phyloP scores from a whole-genome alignment of 106 monocot species.

The Amphibolis antarctica region DNA sequence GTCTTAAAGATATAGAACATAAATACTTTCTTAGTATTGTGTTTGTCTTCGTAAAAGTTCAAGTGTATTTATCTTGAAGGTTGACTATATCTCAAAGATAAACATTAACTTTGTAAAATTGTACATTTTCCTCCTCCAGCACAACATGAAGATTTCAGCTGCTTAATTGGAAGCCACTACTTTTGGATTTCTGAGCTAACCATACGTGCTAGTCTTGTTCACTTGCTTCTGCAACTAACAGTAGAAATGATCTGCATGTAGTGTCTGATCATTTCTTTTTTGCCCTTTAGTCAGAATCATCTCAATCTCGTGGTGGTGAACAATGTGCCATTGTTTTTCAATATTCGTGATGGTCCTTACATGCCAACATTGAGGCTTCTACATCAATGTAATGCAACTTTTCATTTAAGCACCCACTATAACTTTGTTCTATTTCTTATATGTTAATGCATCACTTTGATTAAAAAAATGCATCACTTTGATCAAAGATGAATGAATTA shows the following conservation, averaged over 20 bases:
- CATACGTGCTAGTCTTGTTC: not conserved
- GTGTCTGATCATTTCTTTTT: constrained; percentile 1
- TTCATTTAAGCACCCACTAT: not conserved
- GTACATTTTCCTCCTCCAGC: no score
- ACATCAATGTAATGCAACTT: constrained; percentile 71
- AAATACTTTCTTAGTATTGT: no score
- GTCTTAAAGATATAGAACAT: no score
- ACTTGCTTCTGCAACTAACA: not conserved
- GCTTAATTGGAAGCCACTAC: not conserved
- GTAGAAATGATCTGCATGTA: not conserved
- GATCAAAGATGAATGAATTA: no score
- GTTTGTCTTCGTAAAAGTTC: no score
- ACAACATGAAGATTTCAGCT: no score
- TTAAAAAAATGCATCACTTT: no score
- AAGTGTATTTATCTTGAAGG: no score
- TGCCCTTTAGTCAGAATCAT: constrained; percentile 68
- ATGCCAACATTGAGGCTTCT: constrained; percentile 98
- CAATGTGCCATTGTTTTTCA: constrained; percentile 96
- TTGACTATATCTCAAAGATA: no score
- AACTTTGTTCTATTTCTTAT: not conserved
- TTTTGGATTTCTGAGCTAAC: not conserved
- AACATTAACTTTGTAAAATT: no score
- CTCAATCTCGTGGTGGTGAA: constrained; percentile 95
- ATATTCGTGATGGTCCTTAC: constrained; percentile 96
- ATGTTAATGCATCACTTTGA: no score